A percentile compares a stretch with the other conserved stretches of the same genome.
Evolutionary conservation across 2,329 filamentous ascomycete species (phyloP).

Genomic region (Sarocladium kiliense): DNA sequence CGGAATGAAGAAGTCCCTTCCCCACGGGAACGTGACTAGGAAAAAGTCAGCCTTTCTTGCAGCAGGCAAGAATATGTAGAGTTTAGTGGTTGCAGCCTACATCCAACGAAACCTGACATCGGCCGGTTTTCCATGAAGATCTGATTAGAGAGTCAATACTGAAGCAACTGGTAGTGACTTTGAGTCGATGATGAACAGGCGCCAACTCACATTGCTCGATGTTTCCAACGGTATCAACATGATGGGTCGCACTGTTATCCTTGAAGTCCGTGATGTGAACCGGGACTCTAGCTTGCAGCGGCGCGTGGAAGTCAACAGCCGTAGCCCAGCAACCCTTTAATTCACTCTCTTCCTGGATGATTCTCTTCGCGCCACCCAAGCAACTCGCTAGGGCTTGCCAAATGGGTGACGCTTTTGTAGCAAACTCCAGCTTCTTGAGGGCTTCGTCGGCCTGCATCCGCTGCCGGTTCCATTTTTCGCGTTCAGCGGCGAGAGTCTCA

Average conservation of each 20-base stretch:
- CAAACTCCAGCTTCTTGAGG: not conserved
- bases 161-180: not conserved
- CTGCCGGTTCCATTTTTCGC: not conserved
- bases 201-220: not conserved
- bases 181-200: not conserved
- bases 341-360: not conserved
- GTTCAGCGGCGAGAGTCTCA: not conserved
- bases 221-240: not conserved
- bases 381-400: not conserved
- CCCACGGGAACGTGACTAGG: not conserved
- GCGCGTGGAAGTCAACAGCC: not conserved
- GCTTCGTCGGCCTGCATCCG: not conserved
- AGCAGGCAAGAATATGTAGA: too few relatives aligned
- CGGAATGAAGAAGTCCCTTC: not conserved
- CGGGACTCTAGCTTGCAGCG: not conserved
- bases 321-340: not conserved
- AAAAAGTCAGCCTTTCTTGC: not conserved
- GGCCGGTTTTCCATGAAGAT: not conserved
- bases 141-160: not conserved
- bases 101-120: not conserved
- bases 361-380: not conserved
- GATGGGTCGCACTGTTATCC: not conserved
- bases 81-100: not conserved
- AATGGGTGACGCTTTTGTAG: not conserved
- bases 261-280: not conserved